Base-by-base conservation (phyloP, 805 yeast genomes). In the Saccharomycopsis microspora region DNA sequence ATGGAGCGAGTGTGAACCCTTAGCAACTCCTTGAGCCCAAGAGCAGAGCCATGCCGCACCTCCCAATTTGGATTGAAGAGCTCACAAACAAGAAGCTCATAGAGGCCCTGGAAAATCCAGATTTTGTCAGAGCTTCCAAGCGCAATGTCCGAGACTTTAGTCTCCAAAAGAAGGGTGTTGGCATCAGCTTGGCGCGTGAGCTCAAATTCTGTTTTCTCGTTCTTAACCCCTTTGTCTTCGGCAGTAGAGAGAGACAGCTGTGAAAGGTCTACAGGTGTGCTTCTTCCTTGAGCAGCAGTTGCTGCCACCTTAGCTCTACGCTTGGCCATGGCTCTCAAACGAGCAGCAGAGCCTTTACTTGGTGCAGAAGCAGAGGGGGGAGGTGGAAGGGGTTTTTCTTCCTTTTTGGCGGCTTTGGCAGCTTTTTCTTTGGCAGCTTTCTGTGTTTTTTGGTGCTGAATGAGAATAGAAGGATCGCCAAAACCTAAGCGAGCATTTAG, bases 101-200 rank as follows among this genome's bases (percentile, higher is more conserved):
- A 88, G 8, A 90, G 81, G 19, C 96, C 95, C 68, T 89, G 96
- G 56, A 89, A 86, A 46, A 87, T 95, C 97, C 97, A 93, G 0
- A 85, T 82, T 38, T 81, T 69, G 4, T 85, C 86, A 0, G 83
- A 78, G 10, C 79, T 81, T 48, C 78, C 77, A 10, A 85, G 64
- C 6, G 82, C 71, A 11, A 85, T 60, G 32, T 42, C 47, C 5
- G 49, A 45, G 3, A 70, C 73, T 56, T 76, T 79, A 35, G 87
- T 80, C 60, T 93, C 97, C 33, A 93, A 79, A 52, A 90, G 93
- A 29, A 93, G 70, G 60, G 85, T 85, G 32, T 80, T 81, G 32
- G 85, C 83, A 45, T 88, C 87, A 33, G 81, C 76, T 58, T 85
- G 95, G 6, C 85, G 72, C 1, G 96, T 85, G 36, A 88, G 71